Percentiles rank a stretch among this genome's conserved stretches.
These are phyloP conservation scores for Rhytidhysteron rufulum DNA, from an alignment of 2,329 filamentous ascomycete genomes.

Conservation along the genomic window DNA sequence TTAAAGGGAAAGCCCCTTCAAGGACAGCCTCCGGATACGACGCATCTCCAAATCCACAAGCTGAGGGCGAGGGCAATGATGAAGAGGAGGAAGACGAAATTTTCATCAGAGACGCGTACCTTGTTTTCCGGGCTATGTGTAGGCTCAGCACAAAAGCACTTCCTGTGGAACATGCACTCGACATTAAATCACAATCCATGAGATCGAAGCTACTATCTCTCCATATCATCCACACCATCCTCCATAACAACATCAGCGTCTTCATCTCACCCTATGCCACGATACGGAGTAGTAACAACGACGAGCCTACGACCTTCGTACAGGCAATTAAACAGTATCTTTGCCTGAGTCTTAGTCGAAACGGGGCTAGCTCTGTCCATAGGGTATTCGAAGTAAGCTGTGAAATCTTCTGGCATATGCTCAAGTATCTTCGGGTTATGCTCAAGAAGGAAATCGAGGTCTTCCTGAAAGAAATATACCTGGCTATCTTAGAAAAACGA, in stretches of 20 bases:
- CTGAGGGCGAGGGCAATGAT: conserved; percentile 52
- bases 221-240: conserved; percentile 88
- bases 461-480: conserved; percentile 94
- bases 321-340: conserved; percentile 97
- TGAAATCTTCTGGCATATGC: conserved; percentile 97
- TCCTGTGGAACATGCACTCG: conserved; percentile 84
- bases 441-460: conserved; percentile 99
- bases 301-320: conserved; percentile 83
- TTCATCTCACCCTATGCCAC: conserved; percentile 90
- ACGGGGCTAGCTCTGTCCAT: conserved; percentile 89
- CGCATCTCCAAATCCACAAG: conserved; percentile 31
- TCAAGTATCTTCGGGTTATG: conserved; percentile 86
- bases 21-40: conserved; percentile 43
- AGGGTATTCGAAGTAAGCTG: conserved; percentile 92
- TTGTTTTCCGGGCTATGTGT: conserved; percentile 96
- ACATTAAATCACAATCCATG: conserved; percentile 93
- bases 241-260: conserved; percentile 88
- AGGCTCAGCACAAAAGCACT: conserved; percentile 93
- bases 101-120: conserved; percentile 93
- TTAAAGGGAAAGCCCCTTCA: conserved; percentile 45
- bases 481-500: conserved; percentile 83
- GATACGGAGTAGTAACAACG: conserved; percentile 85
- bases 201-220: conserved; percentile 93
- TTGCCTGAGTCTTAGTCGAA: conserved; percentile 89
- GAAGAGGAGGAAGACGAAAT: conserved; percentile 84